These are phyloP conservation scores for Reutealis trisperma DNA, from an alignment of 345 rosid species.

Conservation along the genomic window DNA sequence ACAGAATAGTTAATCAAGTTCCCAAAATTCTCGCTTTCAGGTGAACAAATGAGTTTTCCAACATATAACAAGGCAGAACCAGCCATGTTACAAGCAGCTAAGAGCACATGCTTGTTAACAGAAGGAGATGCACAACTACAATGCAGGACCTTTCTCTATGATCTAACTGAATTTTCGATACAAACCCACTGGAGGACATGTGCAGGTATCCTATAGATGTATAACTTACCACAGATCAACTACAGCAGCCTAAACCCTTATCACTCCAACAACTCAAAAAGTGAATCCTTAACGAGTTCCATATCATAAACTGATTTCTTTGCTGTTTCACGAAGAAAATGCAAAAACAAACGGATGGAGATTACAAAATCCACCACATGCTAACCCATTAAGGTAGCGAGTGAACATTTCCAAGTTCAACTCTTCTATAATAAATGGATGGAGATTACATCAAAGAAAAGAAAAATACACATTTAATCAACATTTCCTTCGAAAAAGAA, in stretches of 20 bases:
- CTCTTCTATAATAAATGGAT: neutral
- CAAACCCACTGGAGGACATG: neutral
- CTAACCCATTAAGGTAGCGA: constrained; percentile 1
- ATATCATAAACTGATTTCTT: neutral
- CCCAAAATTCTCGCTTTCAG: neutral
- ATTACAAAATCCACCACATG: constrained; percentile 2
- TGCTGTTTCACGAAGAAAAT: neutral
- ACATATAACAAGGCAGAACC: neutral
- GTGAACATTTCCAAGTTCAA: constrained; percentile 1
- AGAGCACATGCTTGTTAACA: neutral
- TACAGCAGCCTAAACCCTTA: neutral
- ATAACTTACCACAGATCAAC: neutral
- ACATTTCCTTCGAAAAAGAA: neutral
- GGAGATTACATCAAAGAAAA: constrained; percentile 4
- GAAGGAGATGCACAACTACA: constrained; percentile 5
- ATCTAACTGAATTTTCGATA: neutral
- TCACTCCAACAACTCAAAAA: neutral
- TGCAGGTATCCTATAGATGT: neutral
- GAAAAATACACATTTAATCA: neutral
- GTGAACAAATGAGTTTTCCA: neutral
- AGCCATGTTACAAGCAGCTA: neutral
- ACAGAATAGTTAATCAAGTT: neutral
- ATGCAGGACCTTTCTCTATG: neutral
- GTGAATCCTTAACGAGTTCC: neutral
- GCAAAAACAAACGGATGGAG: neutral